Evolutionary conservation across 345 rosid genomes (phyloP), one percentile per base, ranked within the genome.

Genomic region (Sisymbrium altissimum): DNA sequence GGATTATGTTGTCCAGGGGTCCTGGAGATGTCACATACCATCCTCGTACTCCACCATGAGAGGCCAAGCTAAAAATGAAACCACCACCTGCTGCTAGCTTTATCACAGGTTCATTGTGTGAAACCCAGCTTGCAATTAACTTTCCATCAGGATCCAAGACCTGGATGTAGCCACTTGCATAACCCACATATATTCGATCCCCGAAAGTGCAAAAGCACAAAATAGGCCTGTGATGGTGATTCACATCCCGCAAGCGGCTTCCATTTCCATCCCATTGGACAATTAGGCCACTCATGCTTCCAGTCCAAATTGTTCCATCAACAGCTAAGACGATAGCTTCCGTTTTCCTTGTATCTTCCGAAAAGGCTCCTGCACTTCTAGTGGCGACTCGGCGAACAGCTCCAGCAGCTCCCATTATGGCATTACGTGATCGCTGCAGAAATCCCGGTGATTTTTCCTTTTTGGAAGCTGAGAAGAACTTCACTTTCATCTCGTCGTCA

Each of bases 41-140:
- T 56, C 89, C 99, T 32, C 99, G 86, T 68, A 95, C 84, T 48
- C 99, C 99, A 43, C 99, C 99, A 70, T 95, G 99, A 76, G 84
- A 82, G 4, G 97, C 99, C 86, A 95, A 74, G 83, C 96, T 95
- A 68, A 82, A 95, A 14, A 95, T 72, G 68, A 84, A 73, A 36
- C 86, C 86, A 63, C 81, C 82, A 19, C 97, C 96, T 4, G 80
- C 86, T 2, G 97, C 92, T 79, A 95, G 56, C 73, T 90, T 88
- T 12, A 92, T 77, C 74, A 95, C 97, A 4, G 99, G 92, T 60
- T 90, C 85, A 63, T 78, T 90, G 66, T 92, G 93, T 56, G 97
- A 89, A 61, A 88, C 73, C 99, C 99, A 95, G 40, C 86, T 87
- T 21, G 96, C 87, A 21, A 92, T 72, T 33, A 90, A 80, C 75